Base-by-base conservation (phyloP, 192 early-diverging fungal genomes). In the Coemansia sp. region DNA sequence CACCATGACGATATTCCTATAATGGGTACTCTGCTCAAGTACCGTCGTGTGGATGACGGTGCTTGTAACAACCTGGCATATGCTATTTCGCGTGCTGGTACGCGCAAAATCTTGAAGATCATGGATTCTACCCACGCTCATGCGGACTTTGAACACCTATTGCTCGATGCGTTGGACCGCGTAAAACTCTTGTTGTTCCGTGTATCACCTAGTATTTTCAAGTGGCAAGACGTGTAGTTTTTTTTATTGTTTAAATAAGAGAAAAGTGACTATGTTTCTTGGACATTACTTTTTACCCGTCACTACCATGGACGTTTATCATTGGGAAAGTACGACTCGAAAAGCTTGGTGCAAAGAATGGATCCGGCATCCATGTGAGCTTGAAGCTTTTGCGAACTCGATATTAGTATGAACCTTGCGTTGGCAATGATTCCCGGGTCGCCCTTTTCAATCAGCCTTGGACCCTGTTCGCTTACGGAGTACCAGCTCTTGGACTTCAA, bases 51-150 rank as follows among this genome's bases (percentile, higher is more conserved):
- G n/a, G 81, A 83, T 15, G 81, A 78, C 47, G 81, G 81, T 38
- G 66, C 81, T 0, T 83, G 81, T 71, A 79, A 83, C 41, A 83
- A 75, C 68, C 70, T 83, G 66, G 81, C 81, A 1, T 83, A 83
- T 47, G 81, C 73, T 6, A 79, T 83, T 36, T 83, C 81, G 20
- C 73, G 68, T 47, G 70, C 81, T 10, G 81, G 76, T 3, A 76
- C 75, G 33, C 55, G 64, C 65, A 83, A 83, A 68, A 62, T 83
- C 31, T 57, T 83, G 15, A 70, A 64, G 44, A 60, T 78, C 20
- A 65, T 78, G 39, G 81, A 78, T 10, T 63, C 75, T 46, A 83
- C 81, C 1, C 68, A 62, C 0, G 73, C 81, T 18, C 81, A 83
- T 36, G 81, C 73, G 4, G 81, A 79, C 68, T 83, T 83, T 79